Percentiles rank a stretch among this genome's conserved stretches.
Evolutionary conservation across 768 basidiomycete genomes (phyloP).

Genomic region (Trametes maxima): DNA sequence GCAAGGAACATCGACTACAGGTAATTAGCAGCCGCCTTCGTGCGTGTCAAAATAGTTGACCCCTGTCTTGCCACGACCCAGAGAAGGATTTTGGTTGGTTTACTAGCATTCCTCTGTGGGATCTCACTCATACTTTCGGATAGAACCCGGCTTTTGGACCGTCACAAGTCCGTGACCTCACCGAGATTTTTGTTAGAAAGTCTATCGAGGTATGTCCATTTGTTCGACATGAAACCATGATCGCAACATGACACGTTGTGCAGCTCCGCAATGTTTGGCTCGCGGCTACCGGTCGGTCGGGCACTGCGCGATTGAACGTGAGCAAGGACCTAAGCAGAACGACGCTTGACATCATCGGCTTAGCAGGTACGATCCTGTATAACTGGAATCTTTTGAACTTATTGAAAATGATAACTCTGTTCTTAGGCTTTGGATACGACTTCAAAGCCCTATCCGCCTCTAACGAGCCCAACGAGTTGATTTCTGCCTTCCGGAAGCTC

Average conservation of each 20-base stretch:
- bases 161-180: constrained; percentile 58
- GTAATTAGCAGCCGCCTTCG: constrained; percentile 22
- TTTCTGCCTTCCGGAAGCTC: constrained; percentile 30
- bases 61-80: background rate
- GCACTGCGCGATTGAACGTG: constrained; percentile 33
- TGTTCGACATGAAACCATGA: background rate
- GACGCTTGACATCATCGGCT: constrained; percentile 47
- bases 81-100: background rate
- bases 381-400: background rate
- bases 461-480: constrained; percentile 32
- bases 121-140: background rate
- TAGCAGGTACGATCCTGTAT: constrained; percentile 34
- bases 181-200: constrained; percentile 59
- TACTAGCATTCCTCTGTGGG: background rate
- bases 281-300: constrained; percentile 32
- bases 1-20: constrained; percentile 42
- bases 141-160: constrained; percentile 71
- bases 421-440: constrained; percentile 38
- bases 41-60: background rate
- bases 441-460: constrained; percentile 35
- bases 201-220: constrained; percentile 43
- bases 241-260: background rate
- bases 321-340: constrained; percentile 37
- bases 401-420: background rate
- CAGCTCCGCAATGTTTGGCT: constrained; percentile 30